These are phyloP conservation scores for Ehretia macrophylla DNA, from an alignment of 257 asterid genomes.

Conservation along the genomic window DNA sequence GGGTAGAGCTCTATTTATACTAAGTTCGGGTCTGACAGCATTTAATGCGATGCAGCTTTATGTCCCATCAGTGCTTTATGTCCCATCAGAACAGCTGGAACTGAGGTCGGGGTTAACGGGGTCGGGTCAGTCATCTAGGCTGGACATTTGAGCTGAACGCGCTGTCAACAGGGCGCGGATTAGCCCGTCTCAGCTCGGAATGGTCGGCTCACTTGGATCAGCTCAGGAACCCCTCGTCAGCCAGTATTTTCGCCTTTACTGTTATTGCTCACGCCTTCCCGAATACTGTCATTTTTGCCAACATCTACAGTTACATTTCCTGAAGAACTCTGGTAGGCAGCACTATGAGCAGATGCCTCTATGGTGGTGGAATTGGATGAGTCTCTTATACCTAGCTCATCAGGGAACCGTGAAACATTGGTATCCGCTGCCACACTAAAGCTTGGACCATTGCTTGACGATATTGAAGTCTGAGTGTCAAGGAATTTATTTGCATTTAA, in stretches of 20 bases:
- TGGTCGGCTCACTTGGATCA: no score
- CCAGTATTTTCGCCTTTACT: constrained; percentile 32
- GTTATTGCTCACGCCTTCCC: constrained; percentile 18
- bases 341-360: constrained; percentile 34
- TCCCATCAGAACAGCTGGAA: no score
- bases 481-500: constrained; percentile 41
- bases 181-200: no score
- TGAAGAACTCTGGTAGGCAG: constrained; percentile 33
- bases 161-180: no score
- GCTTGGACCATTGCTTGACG: constrained; percentile 39
- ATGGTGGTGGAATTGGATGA: constrained; percentile 34
- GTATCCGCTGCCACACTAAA: constrained; percentile 34
- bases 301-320: constrained; percentile 33
- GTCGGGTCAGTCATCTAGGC: no score
- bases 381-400: constrained; percentile 50
- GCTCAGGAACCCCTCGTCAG: no score
- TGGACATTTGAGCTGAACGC: no score
- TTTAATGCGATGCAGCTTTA: no score
- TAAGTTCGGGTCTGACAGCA: no score
- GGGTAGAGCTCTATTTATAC: no score
- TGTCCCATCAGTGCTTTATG: no score
- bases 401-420: constrained; percentile 38
- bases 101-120: no score
- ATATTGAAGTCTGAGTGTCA: constrained; percentile 48
- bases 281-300: constrained; percentile 28